A percentile compares a stretch with the other conserved stretches of the same genome.
phyloP scores from a whole-genome alignment of 768 basidiomycete species.

The Naganishia antarctica region DNA sequence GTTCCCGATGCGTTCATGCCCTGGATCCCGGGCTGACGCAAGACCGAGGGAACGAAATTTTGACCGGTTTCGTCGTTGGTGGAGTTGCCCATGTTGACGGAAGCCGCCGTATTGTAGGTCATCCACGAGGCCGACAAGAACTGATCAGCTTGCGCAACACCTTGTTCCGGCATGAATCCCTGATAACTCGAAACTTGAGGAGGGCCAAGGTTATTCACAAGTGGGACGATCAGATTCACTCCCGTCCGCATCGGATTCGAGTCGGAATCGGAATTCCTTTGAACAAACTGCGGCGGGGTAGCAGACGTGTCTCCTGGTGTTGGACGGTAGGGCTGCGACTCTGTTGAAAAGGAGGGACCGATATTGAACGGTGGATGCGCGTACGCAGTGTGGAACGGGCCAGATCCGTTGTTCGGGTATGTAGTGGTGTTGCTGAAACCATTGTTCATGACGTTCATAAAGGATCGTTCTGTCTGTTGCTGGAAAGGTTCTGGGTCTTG shows the following conservation, averaged over 20 bases:
- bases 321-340: background rate
- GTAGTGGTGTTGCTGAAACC: conserved; percentile 5
- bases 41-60: background rate
- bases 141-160: background rate
- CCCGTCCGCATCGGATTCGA: background rate
- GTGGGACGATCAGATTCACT: background rate
- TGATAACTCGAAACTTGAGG: background rate
- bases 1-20: background rate
- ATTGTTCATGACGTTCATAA: background rate
- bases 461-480: background rate
- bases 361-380: conserved; percentile 17
- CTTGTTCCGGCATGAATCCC: background rate
- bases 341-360: background rate
- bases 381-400: conserved; percentile 7
- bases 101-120: background rate
- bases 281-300: background rate
- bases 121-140: background rate
- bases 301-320: background rate
- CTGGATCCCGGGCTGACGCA: background rate
- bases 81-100: background rate
- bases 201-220: background rate
- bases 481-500: background rate
- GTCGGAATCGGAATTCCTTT: conserved; percentile 2
- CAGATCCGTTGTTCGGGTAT: background rate
- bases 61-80: background rate